A percentile compares a stretch with the other conserved stretches of the same genome.
These are phyloP conservation scores for Claviceps pusilla DNA, from an alignment of 2,329 filamentous ascomycete genomes.

Conservation along the genomic window DNA sequence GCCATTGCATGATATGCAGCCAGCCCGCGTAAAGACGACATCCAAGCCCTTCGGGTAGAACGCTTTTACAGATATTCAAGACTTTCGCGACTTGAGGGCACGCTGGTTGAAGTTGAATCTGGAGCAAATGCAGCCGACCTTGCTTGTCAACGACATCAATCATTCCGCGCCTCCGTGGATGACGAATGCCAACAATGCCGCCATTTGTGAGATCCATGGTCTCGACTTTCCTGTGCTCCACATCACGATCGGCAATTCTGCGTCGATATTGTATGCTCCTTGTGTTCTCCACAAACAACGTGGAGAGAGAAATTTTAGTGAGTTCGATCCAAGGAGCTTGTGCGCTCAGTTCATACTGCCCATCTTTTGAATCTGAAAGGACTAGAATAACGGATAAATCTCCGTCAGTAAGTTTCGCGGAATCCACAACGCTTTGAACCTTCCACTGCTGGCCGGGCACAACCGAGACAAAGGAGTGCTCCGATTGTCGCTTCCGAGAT, in stretches of 20 bases:
- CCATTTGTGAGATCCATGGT: slow-evolving; percentile 31
- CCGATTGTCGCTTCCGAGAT: slow-evolving; percentile 9
- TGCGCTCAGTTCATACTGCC: slow-evolving; percentile 51
- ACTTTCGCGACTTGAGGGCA: slow-evolving; percentile 46
- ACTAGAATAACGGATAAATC: slow-evolving; percentile 54
- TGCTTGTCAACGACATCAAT: slow-evolving; percentile 53
- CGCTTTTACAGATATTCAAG: slow-evolving; percentile 47
- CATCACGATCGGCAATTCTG: slow-evolving; percentile 37
- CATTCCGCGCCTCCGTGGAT: slow-evolving; percentile 42
- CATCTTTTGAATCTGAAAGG: slow-evolving; percentile 49
- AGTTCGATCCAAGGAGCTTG: slow-evolving; percentile 63
- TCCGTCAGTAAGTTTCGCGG: slow-evolving; percentile 55
- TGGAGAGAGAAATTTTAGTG: slow-evolving; percentile 49
- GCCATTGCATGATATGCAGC: slow-evolving; percentile 62
- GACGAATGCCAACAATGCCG: slow-evolving; percentile 38
- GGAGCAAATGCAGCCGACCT: slow-evolving; percentile 48
- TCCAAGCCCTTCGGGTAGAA: slow-evolving; percentile 42
- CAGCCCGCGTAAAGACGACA: slow-evolving; percentile 53
- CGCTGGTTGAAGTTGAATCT: slow-evolving; percentile 50
- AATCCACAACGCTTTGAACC: slow-evolving; percentile 55
- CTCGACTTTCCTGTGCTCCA: slow-evolving; percentile 28
- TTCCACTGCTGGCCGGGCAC: slow-evolving; percentile 35
- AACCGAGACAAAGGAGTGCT: slow-evolving; percentile 14
- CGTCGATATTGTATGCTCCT: slow-evolving; percentile 43
- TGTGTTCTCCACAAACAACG: slow-evolving; percentile 43